Evolutionary conservation across 805 yeast genomes (phyloP), one percentile per base, ranked within the genome.

Genomic region (Zygoascus ofunaensis): DNA sequence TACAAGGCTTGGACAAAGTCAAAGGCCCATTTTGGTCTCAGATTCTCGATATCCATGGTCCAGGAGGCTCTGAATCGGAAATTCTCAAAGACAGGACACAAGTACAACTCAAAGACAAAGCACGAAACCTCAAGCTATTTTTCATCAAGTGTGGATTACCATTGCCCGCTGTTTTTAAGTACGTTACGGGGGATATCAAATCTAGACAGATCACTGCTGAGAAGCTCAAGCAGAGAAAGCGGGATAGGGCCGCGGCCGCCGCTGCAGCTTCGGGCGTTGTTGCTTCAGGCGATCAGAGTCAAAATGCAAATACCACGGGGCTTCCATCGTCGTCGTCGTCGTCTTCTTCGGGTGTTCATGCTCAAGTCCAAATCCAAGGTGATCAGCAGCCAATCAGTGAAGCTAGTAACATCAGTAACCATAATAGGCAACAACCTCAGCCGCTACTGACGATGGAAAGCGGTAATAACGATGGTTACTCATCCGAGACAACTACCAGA

Each of bases 21-120:
- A 77, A 81, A 51, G 98, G 98, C 1, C 94, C 97, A 0, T 86
- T 82, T 52, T 92, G 98, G 98, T 72, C 95, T 1, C 83, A 83
- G 44, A 92, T 92, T 42, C 64, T 90, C 39, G 95, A 85, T 55
- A 65, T 83, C n/a, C 84, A 82, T 60, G 98, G 98, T 1, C 84
- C 95, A 3, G 97, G 97, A 5, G 98, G 98, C 3, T 73, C 80
- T 38, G 72, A 82, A 21, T 78, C 80, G 34, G 97, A 92, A 60
- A 76, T 80, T 1, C 70, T 92, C 53, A 90, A 87, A 62, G 84
- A 87, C 59, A 71, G 98, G 59, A 81, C 83, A 3, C 94, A 87
- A 56, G 86, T 90, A 15, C 98, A 92, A 60, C 71, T 92, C 47
- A 92, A 92, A 62, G 98, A 92, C 60, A 92, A 92, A 60, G 97